Base-by-base conservation (phyloP, 2,329 filamentous ascomycete species). In the Neospermospora avenae region DNA sequence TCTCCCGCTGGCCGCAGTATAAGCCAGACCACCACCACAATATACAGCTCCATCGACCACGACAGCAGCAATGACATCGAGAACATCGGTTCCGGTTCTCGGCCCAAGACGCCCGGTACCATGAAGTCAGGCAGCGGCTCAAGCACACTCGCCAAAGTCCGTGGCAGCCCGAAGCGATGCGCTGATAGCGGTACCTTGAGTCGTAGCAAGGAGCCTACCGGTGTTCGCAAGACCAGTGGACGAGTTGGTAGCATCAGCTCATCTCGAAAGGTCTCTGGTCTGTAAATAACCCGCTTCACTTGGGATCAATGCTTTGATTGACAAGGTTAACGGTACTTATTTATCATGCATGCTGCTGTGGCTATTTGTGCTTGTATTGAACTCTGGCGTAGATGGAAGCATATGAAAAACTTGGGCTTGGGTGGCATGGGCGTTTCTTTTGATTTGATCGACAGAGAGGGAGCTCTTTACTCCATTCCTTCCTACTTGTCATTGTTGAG, bases 21-120 rank as follows among this genome's bases (percentile, higher is more conserved):
- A 59, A 92, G 89, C 74, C 89, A 91, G 74, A 87, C 85, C 3
- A 87, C 86, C 3, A 89, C 88, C 0, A 87, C 88, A 2, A 86
- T 84, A 60, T 86, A 86, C 68, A 79, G 80, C 37, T 75, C 82
- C 24, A 81, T 87, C 58, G 85, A 89, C 68, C 87, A 89, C 65
- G 85, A 88, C 67, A 81, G 85, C 13, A 86, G 84, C 20, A 84
- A 88, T 62, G 88, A 91, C 66, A 82, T 84, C 11, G 88, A 91
- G 72, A 91, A 91, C 68, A 81, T 87, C 72, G 85, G 86, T 34
- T 74, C 78, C 24, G 64, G 70, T 39, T 16, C 55, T 57, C 71
- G 74, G 70, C 68, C 78, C 34, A 84, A 85, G 62, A 80, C 81
- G 44, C 88, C 89, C 68, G 75, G 76, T 6, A 74, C 77, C 51